Base-by-base conservation (phyloP, 2,329 filamentous ascomycete species). In the Ustilaginoidea virens region DNA sequence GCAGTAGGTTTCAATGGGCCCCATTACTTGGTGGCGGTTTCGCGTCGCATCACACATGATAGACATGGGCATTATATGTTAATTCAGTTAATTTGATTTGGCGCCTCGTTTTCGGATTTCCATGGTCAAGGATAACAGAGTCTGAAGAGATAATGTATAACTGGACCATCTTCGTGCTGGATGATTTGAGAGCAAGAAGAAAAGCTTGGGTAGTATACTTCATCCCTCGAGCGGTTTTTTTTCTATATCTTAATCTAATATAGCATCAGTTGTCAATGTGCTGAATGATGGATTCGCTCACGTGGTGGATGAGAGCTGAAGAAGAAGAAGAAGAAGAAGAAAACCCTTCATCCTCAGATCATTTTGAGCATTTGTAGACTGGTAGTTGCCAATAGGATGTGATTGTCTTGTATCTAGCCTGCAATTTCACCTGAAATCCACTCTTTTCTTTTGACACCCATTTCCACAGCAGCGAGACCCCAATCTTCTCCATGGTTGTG, bases 401-500 rank as follows among this genome's bases (percentile, higher is more conserved):
- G n/a, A n/a, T 24, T 24, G 7, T 24, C 6, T 8, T 10, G 9
- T 17, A 25, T 20, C 18, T 39, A 56, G 19, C 52, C 53, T 34
- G 66, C 63, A 31, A 71, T 59, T 46, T 61, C 65, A 25, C 86
- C 86, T 37, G 76, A 69, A 3, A 71, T 69, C 87, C 86, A 96
- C 28, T 74, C 76, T 54, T 65, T 79, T 49, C 80, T 73, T 74
- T 93, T 96, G 12, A 80, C 69, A 5, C 80, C 86, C 62, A 98
- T 68, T 64, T 98, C 90, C 19, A 98, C 90, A 5, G 90, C 90
- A 13, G 87, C 90, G 42, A 73, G 66, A 4, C 90, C 90, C 90
- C 90, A 98, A 53, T 96, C 87, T 58, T 90, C 79, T 17, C 90
- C 90, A 56, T 98, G 87, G 57, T 96, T 96, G 52, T 96, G 90